Evolutionary conservation across 257 asterid genomes (phyloP), one percentile per base, ranked within the genome.

Genomic region (Craterostigma plantagineum): DNA sequence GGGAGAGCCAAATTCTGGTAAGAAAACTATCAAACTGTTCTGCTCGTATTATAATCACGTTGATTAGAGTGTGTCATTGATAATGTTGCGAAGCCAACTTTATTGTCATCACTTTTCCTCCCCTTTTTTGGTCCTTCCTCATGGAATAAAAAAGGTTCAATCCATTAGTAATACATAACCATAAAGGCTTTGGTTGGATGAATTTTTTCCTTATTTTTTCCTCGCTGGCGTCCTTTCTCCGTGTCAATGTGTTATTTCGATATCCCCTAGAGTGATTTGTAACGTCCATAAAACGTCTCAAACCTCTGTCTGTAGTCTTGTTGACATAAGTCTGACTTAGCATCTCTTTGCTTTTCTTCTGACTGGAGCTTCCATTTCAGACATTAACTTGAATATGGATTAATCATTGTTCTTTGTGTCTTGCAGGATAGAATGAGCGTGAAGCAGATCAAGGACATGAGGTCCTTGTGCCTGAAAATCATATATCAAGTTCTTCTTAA

Each of bases 381-480:
- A 8, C 8, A 36, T 1, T 12, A 36, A 8, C 14, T 9, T 36
- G 8, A 9, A 34, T 34, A 23, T 17, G 16, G 42, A 17, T 48
- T 64, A 42, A 68, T 48, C 18, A 14, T 18, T 59, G 45, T 38
- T 53, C 12, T 47, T 68, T 14, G 52, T 64, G 36, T 30, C 44
- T 13, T 74, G 60, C 86, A 87, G 98, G 64, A 61, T 15, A 63
- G 55, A 55, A 63, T 53, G 35, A 60, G 63, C 58, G 62, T 51
- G 63, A 79, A 76, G 82, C 87, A 87, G 49, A 61, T 65, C 59
- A 79, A 79, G 66, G 92, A 79, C 59, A 58, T 87, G 75, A 79
- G 98, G 66, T 67, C 95, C 57, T 65, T 76, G 52, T 82, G 95
- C 68, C 70, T 87, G 35, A 79, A 73, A 69, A 76, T 79, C 61